Percentiles rank a stretch among this genome's conserved stretches.
Conservation (phyloP, 768 basidiomycete genomes). For the Leccinum fibrillosum region DNA sequence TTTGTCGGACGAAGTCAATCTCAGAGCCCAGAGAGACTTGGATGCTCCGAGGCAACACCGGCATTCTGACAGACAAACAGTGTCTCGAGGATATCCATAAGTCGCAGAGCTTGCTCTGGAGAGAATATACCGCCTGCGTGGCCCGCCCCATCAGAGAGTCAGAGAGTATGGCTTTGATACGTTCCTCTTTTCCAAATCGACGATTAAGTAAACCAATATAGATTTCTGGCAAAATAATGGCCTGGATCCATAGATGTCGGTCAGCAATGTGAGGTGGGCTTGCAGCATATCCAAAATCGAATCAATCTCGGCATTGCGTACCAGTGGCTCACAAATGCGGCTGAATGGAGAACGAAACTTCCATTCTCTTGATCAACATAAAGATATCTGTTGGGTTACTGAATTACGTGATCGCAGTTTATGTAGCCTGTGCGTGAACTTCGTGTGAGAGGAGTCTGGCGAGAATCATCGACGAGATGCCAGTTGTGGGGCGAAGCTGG, state of each 20-base stretch:
- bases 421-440: background rate
- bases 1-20: background rate
- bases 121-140: background rate
- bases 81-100: background rate
- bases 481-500: too few species aligned
- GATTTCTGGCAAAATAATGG: background rate
- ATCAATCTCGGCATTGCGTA: background rate
- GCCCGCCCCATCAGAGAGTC: background rate
- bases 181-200: background rate
- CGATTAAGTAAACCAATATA: background rate
- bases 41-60: background rate
- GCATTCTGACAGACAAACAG: background rate
- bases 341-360: background rate
- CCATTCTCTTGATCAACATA: background rate
- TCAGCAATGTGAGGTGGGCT: background rate
- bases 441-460: too few species aligned
- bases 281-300: background rate
- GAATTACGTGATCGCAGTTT: background rate
- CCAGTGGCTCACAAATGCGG: background rate
- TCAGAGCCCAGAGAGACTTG: background rate
- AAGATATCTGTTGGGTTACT: background rate
- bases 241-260: background rate
- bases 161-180: background rate
- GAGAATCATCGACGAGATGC: too few species aligned
- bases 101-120: background rate